Evolutionary conservation across 2,329 filamentous ascomycete species (phyloP), one percentile per base, ranked within the genome.

Genomic region (Pezicula neosporulosa): DNA sequence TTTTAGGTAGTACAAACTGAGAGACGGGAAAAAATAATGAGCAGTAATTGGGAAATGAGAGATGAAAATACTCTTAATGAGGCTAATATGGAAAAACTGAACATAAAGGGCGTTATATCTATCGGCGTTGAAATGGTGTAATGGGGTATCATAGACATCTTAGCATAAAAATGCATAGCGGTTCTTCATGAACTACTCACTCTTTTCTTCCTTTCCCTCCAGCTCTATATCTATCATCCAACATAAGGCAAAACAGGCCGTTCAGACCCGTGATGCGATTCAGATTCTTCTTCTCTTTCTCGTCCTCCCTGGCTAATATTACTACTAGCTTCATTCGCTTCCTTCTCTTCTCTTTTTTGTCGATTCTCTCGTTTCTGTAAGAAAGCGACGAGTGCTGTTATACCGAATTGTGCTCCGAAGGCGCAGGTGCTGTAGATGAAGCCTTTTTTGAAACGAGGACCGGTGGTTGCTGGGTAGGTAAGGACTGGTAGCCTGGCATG

Each of bases 361-460:
- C 18, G 24, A n/a, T 47, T 49, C 45, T 60, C 56, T 48, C 49
- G 47, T 39, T 51, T 57, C 47, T 43, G 47, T 36, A 59, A 24
- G n/a, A 30, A 50, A 5, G 49, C 43, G 24, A 60, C 53, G 13
- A 51, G 18, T 4, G 46, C 47, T 9, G 56, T 59, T 38, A 58
- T 51, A 4, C 27, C 49, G 33, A 64, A 56, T 38, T 58, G 55
- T 19, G 54, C 50, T 9, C 66, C 49, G 53, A 65, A 66, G 44
- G 67, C 66, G 13, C 63, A 5, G 0, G 54, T 60, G 56, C 67
- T 69, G 49, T 65, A 70, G 49, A 63, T 60, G 30, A 69, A 75
- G 1, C 72, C 72, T 36, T 69, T 69, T 6, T 57, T 65, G 51
- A 74, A 75, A 18, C 63, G 62, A n/a, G 72, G 71, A 3, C 68